Evolutionary conservation across 2,329 filamentous ascomycete genomes (phyloP), one percentile per base, ranked within the genome.

Genomic region (Aspergillus sergii): DNA sequence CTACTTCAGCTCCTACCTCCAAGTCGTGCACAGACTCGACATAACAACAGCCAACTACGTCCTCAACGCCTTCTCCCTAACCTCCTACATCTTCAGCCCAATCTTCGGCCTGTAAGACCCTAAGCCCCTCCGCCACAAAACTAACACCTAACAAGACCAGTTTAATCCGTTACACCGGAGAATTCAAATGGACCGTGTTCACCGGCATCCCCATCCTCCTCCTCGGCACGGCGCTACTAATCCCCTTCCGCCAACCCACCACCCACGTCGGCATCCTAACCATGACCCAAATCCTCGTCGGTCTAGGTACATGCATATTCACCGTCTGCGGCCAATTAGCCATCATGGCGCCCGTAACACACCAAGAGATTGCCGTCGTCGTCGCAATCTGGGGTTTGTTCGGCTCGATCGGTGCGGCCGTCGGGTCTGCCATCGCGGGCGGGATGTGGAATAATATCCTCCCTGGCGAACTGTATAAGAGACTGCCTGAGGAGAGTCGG

Each of bases 31-130:
- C 23, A 19, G 46, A 30, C 16, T 50, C 1, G 46, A 50, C 23
- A 50, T 50, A 10, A 50, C 46, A 19, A 50, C 14, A 16, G 46
- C 46, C 26, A 50, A 50, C 23, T 50, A 50, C 16, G 46, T 50
- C 23, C 45, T 58, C 14, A 58, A 58, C 45, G 48, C 57, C n/a
- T 58, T 48, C 43, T 58, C 57, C n/a, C 30, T 58, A 2, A 58
- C 57, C 34, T 19, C 39, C 26, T 50, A 50, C 26, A 50, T 50
- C 12, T 50, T 50, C 46, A 50, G 46, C 7, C 46, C 46, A 9
- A 50, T 50, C 0, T 50, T 50, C 14, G 23, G 46, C 46, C 46
- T 50, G 23, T 50, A 50, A 50, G 46, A 3, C 6, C 14, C 4
- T 19, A 2, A 30, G 4, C 45, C 46, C 14, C 8, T 5, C 1